phyloP scores from a whole-genome alignment of 805 yeast genomes.

The Saccharomycopsis selenospora region DNA sequence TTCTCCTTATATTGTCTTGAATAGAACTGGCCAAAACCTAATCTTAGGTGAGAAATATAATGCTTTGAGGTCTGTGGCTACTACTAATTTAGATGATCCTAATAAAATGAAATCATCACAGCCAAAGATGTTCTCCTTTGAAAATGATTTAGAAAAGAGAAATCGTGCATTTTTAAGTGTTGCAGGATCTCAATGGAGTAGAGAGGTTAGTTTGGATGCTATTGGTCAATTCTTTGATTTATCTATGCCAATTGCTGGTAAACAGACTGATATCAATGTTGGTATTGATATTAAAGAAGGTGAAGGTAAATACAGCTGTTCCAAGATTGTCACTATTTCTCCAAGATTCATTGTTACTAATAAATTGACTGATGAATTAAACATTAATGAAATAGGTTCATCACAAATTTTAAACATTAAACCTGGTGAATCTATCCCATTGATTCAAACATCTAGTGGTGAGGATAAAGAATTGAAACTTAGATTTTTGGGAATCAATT shows the following conservation, averaged over 20 bases:
- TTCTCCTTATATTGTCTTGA: constrained; percentile 78
- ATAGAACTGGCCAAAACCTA: constrained; percentile 66
- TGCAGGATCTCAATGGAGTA: constrained; percentile 65
- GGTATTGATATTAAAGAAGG: constrained; percentile 80
- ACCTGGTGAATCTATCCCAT: constrained; percentile 44
- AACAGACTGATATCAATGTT: constrained; percentile 52
- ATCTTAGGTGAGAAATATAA: constrained; percentile 52
- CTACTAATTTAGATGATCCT: constrained; percentile 22
- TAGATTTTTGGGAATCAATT: constrained; percentile 47
- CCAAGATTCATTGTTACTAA: constrained; percentile 80
- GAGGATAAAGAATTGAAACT: constrained; percentile 54
- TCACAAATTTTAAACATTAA: constrained; percentile 41
- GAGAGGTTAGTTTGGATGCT: constrained; percentile 77
- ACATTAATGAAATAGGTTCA: constrained; percentile 63
- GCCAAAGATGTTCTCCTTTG: constrained; percentile 86
- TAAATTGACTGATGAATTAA: constrained; percentile 46
- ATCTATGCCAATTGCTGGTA: constrained; percentile 40
- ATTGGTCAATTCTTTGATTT: constrained; percentile 73
- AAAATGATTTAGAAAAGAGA: constrained; percentile 44
- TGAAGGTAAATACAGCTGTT: constrained; percentile 67
- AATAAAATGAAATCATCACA: constrained; percentile 30
- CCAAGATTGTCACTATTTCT: constrained; percentile 70
- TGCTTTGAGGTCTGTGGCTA: constrained; percentile 40
- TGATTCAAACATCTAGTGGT: constrained; percentile 48
- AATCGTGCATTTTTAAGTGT: constrained; percentile 62